Evolutionary conservation across 2,329 filamentous ascomycete species (phyloP).

Genomic region (Botrytis sinoallii): DNA sequence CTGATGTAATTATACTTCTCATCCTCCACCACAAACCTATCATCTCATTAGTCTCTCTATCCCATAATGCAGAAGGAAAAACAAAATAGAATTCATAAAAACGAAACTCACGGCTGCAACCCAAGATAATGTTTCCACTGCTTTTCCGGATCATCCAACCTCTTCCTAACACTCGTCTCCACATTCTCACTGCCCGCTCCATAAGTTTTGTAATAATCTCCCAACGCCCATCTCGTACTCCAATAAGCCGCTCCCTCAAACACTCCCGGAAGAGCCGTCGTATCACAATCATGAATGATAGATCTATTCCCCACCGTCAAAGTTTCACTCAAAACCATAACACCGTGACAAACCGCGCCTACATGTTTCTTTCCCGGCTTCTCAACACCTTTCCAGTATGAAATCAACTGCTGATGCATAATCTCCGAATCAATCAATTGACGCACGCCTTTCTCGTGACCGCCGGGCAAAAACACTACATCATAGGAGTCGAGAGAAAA

Average conservation of each 20-base stretch:
- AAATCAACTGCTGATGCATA: conserved; percentile 45
- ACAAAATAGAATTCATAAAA: background rate
- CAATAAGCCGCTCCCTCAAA: conserved; percentile 51
- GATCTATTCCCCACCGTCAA: conserved; percentile 39
- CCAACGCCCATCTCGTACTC: conserved; percentile 47
- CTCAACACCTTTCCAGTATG: conserved; percentile 48
- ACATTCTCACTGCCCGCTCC: conserved; percentile 50
- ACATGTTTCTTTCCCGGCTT: conserved; percentile 46
- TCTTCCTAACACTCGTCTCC: conserved; percentile 46
- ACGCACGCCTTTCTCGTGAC: conserved; percentile 51
- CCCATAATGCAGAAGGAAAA: background rate
- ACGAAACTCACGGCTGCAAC: conserved; percentile 43
- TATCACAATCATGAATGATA: conserved; percentile 46
- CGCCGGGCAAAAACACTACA: conserved; percentile 50
- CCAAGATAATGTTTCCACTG: conserved; percentile 47
- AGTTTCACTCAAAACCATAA: conserved; percentile 48
- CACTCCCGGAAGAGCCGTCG: conserved; percentile 47
- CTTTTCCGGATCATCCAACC: conserved; percentile 41
- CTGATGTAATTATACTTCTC: conserved; percentile 49
- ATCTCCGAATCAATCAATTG: conserved; percentile 49
- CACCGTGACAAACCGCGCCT: conserved; percentile 52
- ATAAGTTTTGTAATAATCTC: conserved; percentile 57
- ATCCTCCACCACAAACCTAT: conserved; percentile 49
- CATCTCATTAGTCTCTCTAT: background rate
- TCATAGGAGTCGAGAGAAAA: conserved; percentile 48